A percentile compares a stretch with the other conserved stretches of the same genome.
These are phyloP conservation scores for Xylariales sp. DNA, from an alignment of 2,329 filamentous ascomycete genomes.

Conservation along the genomic window DNA sequence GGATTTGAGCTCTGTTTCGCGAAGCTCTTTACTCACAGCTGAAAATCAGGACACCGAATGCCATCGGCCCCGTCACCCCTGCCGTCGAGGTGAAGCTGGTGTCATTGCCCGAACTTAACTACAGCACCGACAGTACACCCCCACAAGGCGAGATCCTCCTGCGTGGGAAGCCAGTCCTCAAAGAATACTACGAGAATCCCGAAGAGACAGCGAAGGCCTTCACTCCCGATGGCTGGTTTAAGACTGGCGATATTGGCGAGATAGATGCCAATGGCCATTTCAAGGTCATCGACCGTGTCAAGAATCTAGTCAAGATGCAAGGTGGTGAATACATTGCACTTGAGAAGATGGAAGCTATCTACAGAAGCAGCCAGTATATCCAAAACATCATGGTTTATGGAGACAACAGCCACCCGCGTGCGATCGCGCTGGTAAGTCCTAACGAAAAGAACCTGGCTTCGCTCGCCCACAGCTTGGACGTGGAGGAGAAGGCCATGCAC, in stretches of 20 bases:
- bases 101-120: constrained; percentile 83
- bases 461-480: constrained; percentile 55
- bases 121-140: constrained; percentile 67
- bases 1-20: no score
- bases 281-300: constrained; percentile 89
- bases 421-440: constrained; percentile 74
- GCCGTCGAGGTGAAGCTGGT: constrained; percentile 88
- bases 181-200: constrained; percentile 78
- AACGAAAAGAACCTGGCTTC: constrained; percentile 60
- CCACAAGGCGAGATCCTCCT: constrained; percentile 94
- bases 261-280: constrained; percentile 78
- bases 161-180: constrained; percentile 69
- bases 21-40: no score
- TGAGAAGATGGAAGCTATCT: constrained; percentile 91
- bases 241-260: constrained; percentile 92
- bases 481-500: constrained; percentile 65
- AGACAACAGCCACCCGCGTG: constrained; percentile 67
- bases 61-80: constrained; percentile 74
- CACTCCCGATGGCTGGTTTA: constrained; percentile 90
- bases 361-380: constrained; percentile 74
- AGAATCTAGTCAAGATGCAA: constrained; percentile 95
- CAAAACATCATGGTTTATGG: constrained; percentile 87
- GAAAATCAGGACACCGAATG: constrained; percentile 65
- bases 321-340: constrained; percentile 96
- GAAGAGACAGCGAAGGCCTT: constrained; percentile 78